Conservation (phyloP, 768 basidiomycete genomes). For the Xanthoconium purpureum region DNA sequence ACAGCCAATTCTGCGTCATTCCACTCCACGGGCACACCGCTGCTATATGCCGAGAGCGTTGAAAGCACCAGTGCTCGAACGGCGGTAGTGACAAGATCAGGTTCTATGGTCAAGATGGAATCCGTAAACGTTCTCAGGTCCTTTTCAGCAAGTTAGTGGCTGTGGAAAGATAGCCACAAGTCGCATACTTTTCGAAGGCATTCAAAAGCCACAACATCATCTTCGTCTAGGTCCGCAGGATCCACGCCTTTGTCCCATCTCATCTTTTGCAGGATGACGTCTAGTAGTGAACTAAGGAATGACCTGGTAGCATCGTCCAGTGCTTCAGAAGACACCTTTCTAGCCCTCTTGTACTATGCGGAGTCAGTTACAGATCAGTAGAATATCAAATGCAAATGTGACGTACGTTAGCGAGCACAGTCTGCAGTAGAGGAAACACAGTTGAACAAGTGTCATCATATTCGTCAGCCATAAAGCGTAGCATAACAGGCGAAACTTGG, state of each 20-base stretch:
- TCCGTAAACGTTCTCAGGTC: conserved; percentile 86
- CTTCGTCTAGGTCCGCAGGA: conserved; percentile 83
- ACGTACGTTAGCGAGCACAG: conserved; percentile 69
- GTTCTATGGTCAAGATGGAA: conserved; percentile 80
- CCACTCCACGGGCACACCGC: conserved; percentile 72
- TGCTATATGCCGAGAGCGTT: conserved; percentile 67
- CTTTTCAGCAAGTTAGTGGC: conserved; percentile 39
- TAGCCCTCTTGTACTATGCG: conserved; percentile 75
- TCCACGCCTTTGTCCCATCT: conserved; percentile 85
- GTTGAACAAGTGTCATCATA: conserved; percentile 88
- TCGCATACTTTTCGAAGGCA: conserved; percentile 72
- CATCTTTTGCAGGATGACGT: conserved; percentile 81
- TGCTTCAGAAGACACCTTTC: conserved; percentile 58
- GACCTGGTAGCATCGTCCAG: conserved; percentile 64
- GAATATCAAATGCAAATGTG: background rate
- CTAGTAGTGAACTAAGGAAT: conserved; percentile 76
- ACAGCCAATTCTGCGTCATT: conserved; percentile 90
- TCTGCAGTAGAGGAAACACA: conserved; percentile 76
- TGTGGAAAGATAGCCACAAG: background rate
- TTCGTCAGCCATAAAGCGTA: conserved; percentile 86
- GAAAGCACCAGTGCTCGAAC: conserved; percentile 70
- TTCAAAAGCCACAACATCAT: conserved; percentile 80
- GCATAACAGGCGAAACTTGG: conserved; percentile 73
- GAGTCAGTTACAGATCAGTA: conserved; percentile 1
- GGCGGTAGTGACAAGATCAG: conserved; percentile 75